Evolutionary conservation across 768 basidiomycete genomes (phyloP).

Genomic region (Boletus tomentosulus): DNA sequence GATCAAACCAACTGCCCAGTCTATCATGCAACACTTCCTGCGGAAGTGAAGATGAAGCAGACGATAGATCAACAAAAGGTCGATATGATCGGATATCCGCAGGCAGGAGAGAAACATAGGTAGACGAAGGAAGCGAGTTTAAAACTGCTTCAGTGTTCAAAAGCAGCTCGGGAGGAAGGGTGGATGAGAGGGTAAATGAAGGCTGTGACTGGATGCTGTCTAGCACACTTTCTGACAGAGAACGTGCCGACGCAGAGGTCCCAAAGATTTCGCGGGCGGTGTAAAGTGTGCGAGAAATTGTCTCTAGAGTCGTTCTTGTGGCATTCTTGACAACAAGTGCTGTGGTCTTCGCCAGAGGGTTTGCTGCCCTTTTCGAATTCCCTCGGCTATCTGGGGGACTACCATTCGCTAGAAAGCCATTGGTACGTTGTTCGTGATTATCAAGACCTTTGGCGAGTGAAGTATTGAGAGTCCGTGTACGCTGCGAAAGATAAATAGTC

Average conservation of each 20-base stretch:
- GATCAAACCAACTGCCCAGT: slow-evolving; percentile 61
- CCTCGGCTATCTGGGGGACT: slow-evolving; percentile 22
- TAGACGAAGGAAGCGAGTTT: slow-evolving; percentile 71
- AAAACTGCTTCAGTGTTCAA: slow-evolving; percentile 69
- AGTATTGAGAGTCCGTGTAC: slow-evolving; percentile 53
- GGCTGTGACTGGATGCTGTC: slow-evolving; percentile 58
- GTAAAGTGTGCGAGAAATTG: slow-evolving; percentile 55
- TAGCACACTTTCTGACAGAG: slow-evolving; percentile 56
- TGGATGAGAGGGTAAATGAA: slow-evolving; percentile 18
- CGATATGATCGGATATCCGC: slow-evolving; percentile 68
- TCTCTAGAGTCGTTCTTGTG: slow-evolving; percentile 47
- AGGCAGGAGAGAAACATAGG: slow-evolving; percentile 77
- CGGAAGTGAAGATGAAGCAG: slow-evolving; percentile 50
- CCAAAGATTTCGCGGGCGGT: slow-evolving; percentile 58
- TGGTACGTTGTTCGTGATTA: slow-evolving; percentile 19
- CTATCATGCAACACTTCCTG: slow-evolving; percentile 41
- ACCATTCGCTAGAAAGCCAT: slow-evolving; percentile 38
- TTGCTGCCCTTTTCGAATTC: not conserved
- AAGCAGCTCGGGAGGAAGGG: slow-evolving; percentile 48
- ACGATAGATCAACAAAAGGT: slow-evolving; percentile 75
- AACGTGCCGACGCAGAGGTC: slow-evolving; percentile 28
- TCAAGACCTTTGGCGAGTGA: slow-evolving; percentile 36
- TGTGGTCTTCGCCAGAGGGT: slow-evolving; percentile 29
- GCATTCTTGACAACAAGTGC: slow-evolving; percentile 53
- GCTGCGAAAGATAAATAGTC: slow-evolving; percentile 65